Conservation (phyloP, 106 monocot species). For the Platanthera zijinensis region DNA sequence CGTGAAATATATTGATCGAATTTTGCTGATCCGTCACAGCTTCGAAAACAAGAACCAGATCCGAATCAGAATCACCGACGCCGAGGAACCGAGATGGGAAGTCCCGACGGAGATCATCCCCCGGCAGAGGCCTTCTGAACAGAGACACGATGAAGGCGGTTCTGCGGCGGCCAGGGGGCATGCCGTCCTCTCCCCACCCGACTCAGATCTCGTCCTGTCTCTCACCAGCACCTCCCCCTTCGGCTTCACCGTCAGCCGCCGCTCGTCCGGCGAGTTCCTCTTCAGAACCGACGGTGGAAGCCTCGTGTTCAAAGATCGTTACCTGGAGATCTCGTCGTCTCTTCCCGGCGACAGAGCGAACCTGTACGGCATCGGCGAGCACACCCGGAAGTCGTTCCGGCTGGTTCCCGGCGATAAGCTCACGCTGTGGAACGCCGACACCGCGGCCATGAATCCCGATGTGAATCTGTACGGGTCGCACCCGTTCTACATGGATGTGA, state of each 20-base stretch:
- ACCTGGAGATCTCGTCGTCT: conserved; percentile 31
- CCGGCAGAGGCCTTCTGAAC: neutral
- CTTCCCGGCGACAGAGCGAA: conserved; percentile 27
- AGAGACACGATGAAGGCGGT: neutral
- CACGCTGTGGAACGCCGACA: conserved; percentile 67
- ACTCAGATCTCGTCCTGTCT: conserved; percentile 40
- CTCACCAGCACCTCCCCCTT: conserved; percentile 24
- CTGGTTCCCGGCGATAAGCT: conserved; percentile 34
- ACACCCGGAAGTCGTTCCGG: conserved; percentile 44
- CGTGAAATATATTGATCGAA: neutral
- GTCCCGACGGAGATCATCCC: conserved; percentile 40
- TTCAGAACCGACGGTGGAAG: conserved; percentile 6
- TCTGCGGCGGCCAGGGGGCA: too few species aligned
- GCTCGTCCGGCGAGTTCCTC: conserved; percentile 36
- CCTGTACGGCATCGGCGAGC: conserved; percentile 59
- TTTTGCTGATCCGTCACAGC: conserved; percentile 10
- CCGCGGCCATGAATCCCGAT: conserved; percentile 14
- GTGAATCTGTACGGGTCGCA: conserved; percentile 65
- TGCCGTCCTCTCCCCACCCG: conserved; percentile 11
- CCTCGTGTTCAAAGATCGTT: conserved; percentile 38
- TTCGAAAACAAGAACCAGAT: conserved; percentile 48
- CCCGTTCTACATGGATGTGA: conserved; percentile 71
- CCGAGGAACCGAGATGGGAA: conserved; percentile 39
- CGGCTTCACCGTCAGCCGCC: conserved; percentile 39
- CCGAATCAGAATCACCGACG: conserved; percentile 44